phyloP scores from a whole-genome alignment of 208 protist species.

The Acanthamoeba sp. region DNA sequence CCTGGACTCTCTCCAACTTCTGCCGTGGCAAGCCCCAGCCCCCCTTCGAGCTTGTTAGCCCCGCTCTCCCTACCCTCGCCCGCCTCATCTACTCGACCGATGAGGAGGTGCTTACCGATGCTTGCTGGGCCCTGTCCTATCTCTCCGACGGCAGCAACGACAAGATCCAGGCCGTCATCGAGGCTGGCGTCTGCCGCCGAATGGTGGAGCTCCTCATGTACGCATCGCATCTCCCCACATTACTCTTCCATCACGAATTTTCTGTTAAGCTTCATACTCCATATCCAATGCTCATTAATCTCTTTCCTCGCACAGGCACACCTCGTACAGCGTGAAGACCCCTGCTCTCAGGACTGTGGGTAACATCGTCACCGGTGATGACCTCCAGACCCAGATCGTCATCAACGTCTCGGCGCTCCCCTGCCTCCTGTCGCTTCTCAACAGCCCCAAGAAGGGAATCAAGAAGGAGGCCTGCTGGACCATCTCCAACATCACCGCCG shows the following conservation, averaged over 20 bases:
- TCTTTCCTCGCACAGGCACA: constrained; percentile 69
- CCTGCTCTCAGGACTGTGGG: constrained; percentile 97
- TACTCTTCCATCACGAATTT: too few relatives aligned
- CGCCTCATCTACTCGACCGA: constrained; percentile 93
- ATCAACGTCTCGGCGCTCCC: constrained; percentile 94
- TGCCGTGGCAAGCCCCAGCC: constrained; percentile 97
- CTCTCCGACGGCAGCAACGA: constrained; percentile 96
- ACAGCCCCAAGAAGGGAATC: constrained; percentile 92
- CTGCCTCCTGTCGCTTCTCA: constrained; percentile 91
- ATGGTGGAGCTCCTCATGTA: constrained; percentile 95
- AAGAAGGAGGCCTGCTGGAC: constrained; percentile 99
- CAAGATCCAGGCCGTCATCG: constrained; percentile 90
- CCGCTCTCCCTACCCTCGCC: constrained; percentile 93
- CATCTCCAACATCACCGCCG: constrained; percentile 99
- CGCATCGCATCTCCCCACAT: not conserved
- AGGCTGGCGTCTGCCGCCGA: constrained; percentile 90
- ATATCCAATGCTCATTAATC: not conserved
- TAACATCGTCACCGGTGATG: constrained; percentile 99
- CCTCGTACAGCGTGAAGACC: constrained; percentile 91
- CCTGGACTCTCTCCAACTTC: constrained; percentile 98
- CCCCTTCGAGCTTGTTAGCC: constrained; percentile 85
- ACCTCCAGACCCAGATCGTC: constrained; percentile 95
- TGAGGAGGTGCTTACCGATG: constrained; percentile 96
- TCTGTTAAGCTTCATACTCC: too few relatives aligned
- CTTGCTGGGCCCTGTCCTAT: constrained; percentile 98